Evolutionary conservation across 768 basidiomycete species (phyloP), one percentile per base, ranked within the genome.

Genomic region (Holtermanniella nyarrowii): DNA sequence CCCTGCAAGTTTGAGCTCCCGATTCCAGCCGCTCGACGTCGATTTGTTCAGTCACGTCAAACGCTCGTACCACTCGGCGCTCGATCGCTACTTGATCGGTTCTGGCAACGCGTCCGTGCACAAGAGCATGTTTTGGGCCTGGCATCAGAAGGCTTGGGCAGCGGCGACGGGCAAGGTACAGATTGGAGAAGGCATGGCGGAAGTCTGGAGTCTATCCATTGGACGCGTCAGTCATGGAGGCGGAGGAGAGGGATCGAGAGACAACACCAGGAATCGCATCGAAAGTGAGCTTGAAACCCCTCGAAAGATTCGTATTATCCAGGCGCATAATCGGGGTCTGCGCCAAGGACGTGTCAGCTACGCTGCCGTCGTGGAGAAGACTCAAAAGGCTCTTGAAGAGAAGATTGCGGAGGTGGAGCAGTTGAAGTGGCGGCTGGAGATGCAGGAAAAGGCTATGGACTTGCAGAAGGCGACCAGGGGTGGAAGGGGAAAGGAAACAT

Each of bases 11-110:
- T 22, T 52, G 25, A 50, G 40, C 42, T 49, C 39, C 14, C 7
- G n/a, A 18, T 48, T 52, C 40, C 55, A 56, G 41, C 55, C 55
- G 5, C 46, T 56, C 2, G 50, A 52, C 41, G 55, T 56, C 40
- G 46, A 52, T 44, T 48, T 56, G 48, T 56, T 56, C 55, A 48
- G 44, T 26, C 22, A 16, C 22, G 24, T 56, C 10, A 56, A 56
- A 39, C 5, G 12, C 3, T 3, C 16, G 18, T 56, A 52, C 20
- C 22, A 41, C 26, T 0, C 43, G 16, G 46, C 26, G 16, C 14
- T 52, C 14, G 24, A 48, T 31, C 18, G 48, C 5, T 52, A 56
- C 46, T 26, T 22, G 46, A 24, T 52, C 12, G 40, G 31, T 11
- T 31, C 24, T 10, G 14, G 12, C 2, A 11, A 5, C n/a, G 14